Conservation (phyloP, 1,284 basidiomycete genomes). For the Pseudozyma hubeiensis region DNA sequence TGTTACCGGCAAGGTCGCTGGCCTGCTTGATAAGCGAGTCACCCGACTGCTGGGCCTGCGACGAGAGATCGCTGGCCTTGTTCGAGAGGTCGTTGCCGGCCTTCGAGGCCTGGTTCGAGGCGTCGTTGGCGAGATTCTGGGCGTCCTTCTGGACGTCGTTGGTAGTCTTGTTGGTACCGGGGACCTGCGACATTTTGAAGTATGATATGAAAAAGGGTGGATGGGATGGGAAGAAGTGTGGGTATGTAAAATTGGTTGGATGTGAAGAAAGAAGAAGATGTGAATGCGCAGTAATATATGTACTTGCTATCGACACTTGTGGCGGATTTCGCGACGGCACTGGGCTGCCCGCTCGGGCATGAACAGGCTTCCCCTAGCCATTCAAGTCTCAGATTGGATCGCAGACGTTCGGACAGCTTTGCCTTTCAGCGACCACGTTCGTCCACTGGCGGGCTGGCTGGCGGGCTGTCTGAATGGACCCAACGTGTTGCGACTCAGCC, state of each 20-base stretch:
- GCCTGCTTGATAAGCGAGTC: constrained; percentile 48
- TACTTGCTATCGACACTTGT: neutral
- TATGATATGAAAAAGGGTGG: neutral
- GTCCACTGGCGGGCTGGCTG: neutral
- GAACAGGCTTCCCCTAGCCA: too few species aligned
- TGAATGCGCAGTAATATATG: neutral
- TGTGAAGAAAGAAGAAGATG: neutral
- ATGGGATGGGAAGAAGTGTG: neutral
- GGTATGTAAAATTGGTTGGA: neutral
- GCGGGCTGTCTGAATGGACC: neutral
- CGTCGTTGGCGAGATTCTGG: constrained; percentile 46
- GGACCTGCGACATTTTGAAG: constrained; percentile 41
- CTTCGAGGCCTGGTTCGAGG: constrained; percentile 41
- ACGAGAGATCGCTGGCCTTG: constrained; percentile 34
- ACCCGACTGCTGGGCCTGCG: constrained; percentile 40
- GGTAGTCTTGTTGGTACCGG: constrained; percentile 51
- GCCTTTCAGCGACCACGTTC: constrained; percentile 4
- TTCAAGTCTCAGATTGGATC: neutral
- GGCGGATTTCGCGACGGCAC: neutral
- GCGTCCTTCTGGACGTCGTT: constrained; percentile 48
- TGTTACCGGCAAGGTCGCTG: constrained; percentile 50
- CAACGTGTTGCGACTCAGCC: constrained; percentile 3
- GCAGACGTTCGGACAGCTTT: neutral
- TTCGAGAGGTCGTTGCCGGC: constrained; percentile 41
- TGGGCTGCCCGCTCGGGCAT: neutral